phyloP scores from a whole-genome alignment of 768 basidiomycete species.

The Phallus indusiatus region DNA sequence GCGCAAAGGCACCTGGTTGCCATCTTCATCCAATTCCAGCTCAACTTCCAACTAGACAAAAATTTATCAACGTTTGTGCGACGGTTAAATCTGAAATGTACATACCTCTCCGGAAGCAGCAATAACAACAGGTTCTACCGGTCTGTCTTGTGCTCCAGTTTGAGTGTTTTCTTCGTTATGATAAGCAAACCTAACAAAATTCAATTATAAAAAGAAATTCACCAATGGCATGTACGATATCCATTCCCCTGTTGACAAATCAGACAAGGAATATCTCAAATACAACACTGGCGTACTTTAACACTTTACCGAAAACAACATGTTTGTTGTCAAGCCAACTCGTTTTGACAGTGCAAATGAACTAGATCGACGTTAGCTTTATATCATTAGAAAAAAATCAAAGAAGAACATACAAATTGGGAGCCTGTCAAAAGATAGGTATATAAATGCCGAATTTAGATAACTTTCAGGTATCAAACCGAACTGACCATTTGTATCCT shows the following conservation, averaged over 20 bases:
- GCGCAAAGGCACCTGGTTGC: conserved; percentile 87
- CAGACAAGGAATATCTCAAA: not conserved
- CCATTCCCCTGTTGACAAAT: conserved; percentile 49
- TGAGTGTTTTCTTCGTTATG: conserved; percentile 57
- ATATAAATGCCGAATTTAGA: conserved; percentile 8
- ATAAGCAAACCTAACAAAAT: conserved; percentile 12
- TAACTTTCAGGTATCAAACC: not conserved
- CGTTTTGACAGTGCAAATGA: conserved; percentile 84
- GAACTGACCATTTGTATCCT: conserved; percentile 77
- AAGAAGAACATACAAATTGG: conserved; percentile 59
- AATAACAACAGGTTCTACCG: conserved; percentile 69
- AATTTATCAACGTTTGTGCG: not conserved
- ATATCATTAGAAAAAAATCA: not conserved
- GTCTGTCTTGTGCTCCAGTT: conserved; percentile 65
- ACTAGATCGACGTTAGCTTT: conserved; percentile 39
- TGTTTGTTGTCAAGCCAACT: conserved; percentile 89
- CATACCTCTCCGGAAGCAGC: conserved; percentile 80
- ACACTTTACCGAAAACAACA: conserved; percentile 87
- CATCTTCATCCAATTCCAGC: conserved; percentile 45
- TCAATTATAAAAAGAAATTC: conserved; percentile 13
- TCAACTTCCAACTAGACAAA: conserved; percentile 28
- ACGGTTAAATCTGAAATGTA: not conserved
- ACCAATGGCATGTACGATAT: conserved; percentile 73
- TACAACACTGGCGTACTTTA: conserved; percentile 34
- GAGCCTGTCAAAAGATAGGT: conserved; percentile 41